Conservation (phyloP, 2,329 filamentous ascomycete species). For the Fusarium metavorans region DNA sequence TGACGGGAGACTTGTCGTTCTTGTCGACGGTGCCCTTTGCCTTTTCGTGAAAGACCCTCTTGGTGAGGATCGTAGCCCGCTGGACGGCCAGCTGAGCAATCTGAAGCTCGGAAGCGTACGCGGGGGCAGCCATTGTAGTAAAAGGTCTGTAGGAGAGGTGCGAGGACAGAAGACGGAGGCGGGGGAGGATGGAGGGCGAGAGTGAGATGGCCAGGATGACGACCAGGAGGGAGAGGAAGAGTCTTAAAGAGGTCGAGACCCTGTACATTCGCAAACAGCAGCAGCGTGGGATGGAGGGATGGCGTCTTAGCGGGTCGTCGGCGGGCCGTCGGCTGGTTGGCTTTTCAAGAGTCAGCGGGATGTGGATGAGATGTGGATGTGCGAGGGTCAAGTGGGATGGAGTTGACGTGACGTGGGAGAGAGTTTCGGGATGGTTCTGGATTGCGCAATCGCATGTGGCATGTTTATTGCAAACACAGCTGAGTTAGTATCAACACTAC, state of each 20-base stretch:
- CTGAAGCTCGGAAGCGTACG: conserved; percentile 83
- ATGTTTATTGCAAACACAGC: background rate
- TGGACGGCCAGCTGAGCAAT: conserved; percentile 91
- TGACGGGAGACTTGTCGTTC: conserved; percentile 95
- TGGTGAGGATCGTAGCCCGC: conserved; percentile 71
- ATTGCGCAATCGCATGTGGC: conserved; percentile 10
- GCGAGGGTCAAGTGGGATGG: conserved; percentile 26
- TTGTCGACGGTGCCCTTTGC: conserved; percentile 92
- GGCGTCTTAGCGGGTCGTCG: conserved; percentile 39
- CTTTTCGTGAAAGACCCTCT: conserved; percentile 77
- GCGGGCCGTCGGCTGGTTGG: conserved; percentile 39
- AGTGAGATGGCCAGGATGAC: conserved; percentile 46
- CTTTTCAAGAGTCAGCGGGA: conserved; percentile 13
- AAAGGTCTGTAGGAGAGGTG: conserved; percentile 41
- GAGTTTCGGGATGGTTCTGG: background rate
- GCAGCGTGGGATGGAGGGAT: conserved; percentile 33
- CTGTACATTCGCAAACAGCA: conserved; percentile 23
- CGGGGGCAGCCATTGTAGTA: conserved; percentile 49
- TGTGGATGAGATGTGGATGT: conserved; percentile 19
- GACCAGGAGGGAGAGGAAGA: conserved; percentile 40
- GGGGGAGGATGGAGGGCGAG: conserved; percentile 41
- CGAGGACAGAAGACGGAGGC: conserved; percentile 45
- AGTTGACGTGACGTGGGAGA: conserved; percentile 12
- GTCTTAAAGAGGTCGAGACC: conserved; percentile 18
- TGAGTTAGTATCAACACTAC: background rate